A percentile compares a stretch with the other conserved stretches of the same genome.
These are phyloP conservation scores for Xylaria castorea DNA, from an alignment of 495 filamentous ascomycete species.

Conservation along the genomic window DNA sequence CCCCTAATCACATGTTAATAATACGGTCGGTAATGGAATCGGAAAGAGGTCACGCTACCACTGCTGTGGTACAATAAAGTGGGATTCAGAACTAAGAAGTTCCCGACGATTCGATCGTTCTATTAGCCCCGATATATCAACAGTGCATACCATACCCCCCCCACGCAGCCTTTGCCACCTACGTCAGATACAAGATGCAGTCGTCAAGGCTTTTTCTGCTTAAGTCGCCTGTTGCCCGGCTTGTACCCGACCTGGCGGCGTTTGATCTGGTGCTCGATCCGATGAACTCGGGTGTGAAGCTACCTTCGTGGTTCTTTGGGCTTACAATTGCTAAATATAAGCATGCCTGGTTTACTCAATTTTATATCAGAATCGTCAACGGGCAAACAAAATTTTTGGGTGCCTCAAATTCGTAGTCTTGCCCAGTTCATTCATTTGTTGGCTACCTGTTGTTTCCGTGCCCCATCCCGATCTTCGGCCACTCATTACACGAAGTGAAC, in stretches of 20 bases:
- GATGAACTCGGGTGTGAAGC: not conserved
- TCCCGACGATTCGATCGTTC: not conserved
- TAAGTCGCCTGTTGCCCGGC: too few relatives aligned
- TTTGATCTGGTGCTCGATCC: not conserved
- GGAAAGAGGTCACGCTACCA: conserved; percentile 15
- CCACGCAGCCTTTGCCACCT: not conserved
- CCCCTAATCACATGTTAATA: conserved; percentile 11
- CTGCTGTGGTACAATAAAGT: not conserved
- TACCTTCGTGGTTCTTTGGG: not conserved
- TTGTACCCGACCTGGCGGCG: not conserved
- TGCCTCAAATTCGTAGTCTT: not conserved
- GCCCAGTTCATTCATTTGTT: not conserved
- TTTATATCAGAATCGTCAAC: not conserved
- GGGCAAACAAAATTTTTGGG: not conserved
- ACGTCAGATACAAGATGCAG: not conserved
- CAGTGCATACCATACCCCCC: not conserved
- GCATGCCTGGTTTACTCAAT: not conserved
- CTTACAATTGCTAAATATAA: not conserved
- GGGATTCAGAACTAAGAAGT: not conserved
- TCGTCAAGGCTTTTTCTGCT: not conserved
- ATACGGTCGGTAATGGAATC: not conserved
- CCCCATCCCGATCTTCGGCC: not conserved
- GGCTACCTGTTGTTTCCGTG: too few relatives aligned
- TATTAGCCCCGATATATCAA: not conserved
- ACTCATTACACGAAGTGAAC: not conserved